Evolutionary conservation across 2,329 filamentous ascomycete genomes (phyloP).

Genomic region (Helicocarpus griseus): DNA sequence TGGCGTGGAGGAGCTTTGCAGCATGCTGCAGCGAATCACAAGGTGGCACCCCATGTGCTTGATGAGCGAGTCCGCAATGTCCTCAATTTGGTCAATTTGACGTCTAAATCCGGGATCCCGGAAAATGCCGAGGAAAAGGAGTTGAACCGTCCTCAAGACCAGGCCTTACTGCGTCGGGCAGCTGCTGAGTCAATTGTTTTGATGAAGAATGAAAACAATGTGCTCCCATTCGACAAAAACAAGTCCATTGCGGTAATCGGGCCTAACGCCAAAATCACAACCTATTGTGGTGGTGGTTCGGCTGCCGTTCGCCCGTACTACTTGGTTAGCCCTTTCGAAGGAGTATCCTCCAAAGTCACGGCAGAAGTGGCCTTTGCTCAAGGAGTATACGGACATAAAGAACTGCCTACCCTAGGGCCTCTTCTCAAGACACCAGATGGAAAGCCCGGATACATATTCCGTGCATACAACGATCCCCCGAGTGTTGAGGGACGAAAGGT

Average conservation of each 20-base stretch:
- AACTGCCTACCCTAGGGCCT: slow-evolving; percentile 50
- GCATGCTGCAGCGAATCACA: slow-evolving; percentile 44
- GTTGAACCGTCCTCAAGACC: slow-evolving; percentile 52
- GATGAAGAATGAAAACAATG: slow-evolving; percentile 58
- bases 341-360: slow-evolving; percentile 28
- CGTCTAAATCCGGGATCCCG: slow-evolving; percentile 44
- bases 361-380: slow-evolving; percentile 42
- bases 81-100: slow-evolving; percentile 51
- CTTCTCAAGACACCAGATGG: slow-evolving; percentile 44
- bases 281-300: slow-evolving; percentile 54
- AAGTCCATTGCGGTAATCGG: slow-evolving; percentile 45
- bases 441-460: slow-evolving; percentile 51
- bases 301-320: slow-evolving; percentile 44
- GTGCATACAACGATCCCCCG: slow-evolving; percentile 52
- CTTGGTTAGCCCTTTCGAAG: slow-evolving; percentile 35
- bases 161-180: slow-evolving; percentile 53
- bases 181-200: slow-evolving; percentile 63
- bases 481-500: slow-evolving; percentile 37
- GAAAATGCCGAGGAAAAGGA: slow-evolving; percentile 46
- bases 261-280: slow-evolving; percentile 41
- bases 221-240: slow-evolving; percentile 48
- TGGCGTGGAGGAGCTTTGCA: slow-evolving; percentile 32
- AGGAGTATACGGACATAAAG: slow-evolving; percentile 56
- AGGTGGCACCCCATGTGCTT: slow-evolving; percentile 45
- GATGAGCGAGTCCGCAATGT: slow-evolving; percentile 51